Evolutionary conservation across 73 alveolate species (phyloP).

Genomic region (Paramecium bursaria): DNA sequence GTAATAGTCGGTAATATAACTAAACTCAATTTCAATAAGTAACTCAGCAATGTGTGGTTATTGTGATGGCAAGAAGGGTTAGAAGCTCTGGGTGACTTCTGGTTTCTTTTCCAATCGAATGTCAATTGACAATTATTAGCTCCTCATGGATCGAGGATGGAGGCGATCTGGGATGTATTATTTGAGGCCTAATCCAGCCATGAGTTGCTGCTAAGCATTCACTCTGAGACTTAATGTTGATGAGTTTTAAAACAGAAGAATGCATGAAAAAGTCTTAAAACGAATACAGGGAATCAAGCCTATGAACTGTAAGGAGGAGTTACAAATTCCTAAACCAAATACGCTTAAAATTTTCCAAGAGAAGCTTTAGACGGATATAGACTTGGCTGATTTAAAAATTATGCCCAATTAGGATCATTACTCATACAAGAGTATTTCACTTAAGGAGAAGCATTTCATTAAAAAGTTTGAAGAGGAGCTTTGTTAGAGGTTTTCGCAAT

Average conservation of each 20-base stretch:
- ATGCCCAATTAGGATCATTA: constrained; percentile 9
- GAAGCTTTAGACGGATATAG: not conserved
- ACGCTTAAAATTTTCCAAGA: not conserved
- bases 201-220: constrained; percentile 90
- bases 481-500: not conserved
- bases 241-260: constrained; percentile 75
- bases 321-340: not conserved
- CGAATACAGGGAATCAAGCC: constrained; percentile 74
- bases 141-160: constrained; percentile 92
- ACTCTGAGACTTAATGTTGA: constrained; percentile 83
- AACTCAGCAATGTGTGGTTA: constrained; percentile 80
- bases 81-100: constrained; percentile 65
- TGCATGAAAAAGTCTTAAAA: constrained; percentile 86
- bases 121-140: constrained; percentile 81
- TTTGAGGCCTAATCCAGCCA: constrained; percentile 78
- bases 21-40: constrained; percentile 21
- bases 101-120: constrained; percentile 76
- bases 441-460: constrained; percentile 1
- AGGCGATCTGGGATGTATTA: constrained; percentile 89
- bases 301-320: not conserved
- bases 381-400: not conserved
- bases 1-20: no score
- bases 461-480: not conserved
- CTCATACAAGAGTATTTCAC: constrained; percentile 22
- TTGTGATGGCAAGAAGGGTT: constrained; percentile 76